Percentiles rank a stretch among this genome's conserved stretches.
phyloP scores from a whole-genome alignment of 1,284 basidiomycete genomes.

The Cryptococcus sp. region DNA sequence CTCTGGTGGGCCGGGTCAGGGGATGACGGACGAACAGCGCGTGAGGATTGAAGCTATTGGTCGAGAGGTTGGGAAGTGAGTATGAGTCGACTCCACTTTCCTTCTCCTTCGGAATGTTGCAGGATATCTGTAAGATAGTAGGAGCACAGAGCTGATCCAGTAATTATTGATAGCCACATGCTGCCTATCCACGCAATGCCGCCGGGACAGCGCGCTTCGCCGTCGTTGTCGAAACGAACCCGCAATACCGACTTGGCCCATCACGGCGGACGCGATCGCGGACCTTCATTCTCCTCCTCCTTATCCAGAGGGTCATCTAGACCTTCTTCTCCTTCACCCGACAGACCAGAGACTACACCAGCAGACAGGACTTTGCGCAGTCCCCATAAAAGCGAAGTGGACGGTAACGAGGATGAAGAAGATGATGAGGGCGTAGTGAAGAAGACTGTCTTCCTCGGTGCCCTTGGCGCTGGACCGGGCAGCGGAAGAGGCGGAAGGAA shows the following conservation, averaged over 20 bases:
- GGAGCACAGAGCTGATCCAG: background rate
- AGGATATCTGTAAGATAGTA: too few species aligned
- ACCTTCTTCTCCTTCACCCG: background rate
- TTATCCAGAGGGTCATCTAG: background rate
- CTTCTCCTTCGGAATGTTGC: background rate
- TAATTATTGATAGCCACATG: slow-evolving; percentile 18
- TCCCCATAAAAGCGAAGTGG: background rate
- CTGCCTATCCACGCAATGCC: slow-evolving; percentile 20
- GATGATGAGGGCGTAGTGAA: slow-evolving; percentile 16
- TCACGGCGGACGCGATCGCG: background rate
- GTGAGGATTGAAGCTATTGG: slow-evolving; percentile 25
- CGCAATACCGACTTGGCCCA: background rate
- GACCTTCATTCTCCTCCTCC: slow-evolving; percentile 3
- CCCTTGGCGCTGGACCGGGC: background rate
- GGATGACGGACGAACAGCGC: slow-evolving; percentile 24
- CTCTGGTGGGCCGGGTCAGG: background rate
- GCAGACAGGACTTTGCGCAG: background rate
- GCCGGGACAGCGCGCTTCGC: slow-evolving; percentile 8
- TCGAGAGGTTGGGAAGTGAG: slow-evolving; percentile 22
- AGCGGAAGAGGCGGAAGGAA: slow-evolving; percentile 9
- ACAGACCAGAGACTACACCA: background rate
- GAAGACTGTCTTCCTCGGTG: slow-evolving; percentile 18
- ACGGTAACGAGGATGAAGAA: slow-evolving; percentile 1
- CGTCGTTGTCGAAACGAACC: slow-evolving; percentile 5
- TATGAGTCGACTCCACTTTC: background rate